Evolutionary conservation across 257 asterid species (phyloP).

Genomic region (Anisodus tanguticus): DNA sequence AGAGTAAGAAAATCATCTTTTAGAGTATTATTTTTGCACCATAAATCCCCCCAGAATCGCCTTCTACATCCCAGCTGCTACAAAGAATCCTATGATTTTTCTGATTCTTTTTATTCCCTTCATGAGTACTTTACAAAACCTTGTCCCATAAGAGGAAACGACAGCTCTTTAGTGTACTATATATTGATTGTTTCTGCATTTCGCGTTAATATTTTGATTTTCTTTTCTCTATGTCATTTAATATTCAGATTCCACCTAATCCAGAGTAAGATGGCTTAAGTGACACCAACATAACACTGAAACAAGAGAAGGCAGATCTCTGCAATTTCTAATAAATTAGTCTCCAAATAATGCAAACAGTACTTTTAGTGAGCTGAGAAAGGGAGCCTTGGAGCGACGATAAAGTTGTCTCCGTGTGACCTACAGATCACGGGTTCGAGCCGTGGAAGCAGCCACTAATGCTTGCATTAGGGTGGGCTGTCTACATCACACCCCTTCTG

Average conservation of each 20-base stretch:
- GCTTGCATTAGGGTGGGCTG: too few species aligned
- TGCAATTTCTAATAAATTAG: neutral
- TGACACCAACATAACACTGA: neutral
- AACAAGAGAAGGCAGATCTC: neutral
- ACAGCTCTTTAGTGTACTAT: neutral
- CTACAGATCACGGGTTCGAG: too few species aligned
- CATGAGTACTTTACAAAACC: neutral
- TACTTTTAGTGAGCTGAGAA: neutral
- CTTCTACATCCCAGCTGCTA: neutral
- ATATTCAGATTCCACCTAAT: neutral
- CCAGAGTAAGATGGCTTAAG: neutral
- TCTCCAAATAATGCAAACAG: neutral
- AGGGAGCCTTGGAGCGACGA: too few species aligned
- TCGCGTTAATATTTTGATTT: neutral
- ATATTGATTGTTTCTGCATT: neutral
- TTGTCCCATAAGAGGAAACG: conserved; percentile 16
- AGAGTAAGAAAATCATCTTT: neutral
- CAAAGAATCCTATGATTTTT: neutral
- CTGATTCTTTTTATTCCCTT: neutral
- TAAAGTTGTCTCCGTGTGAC: too few species aligned
- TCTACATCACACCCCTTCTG: too few species aligned
- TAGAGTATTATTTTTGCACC: neutral
- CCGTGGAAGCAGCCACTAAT: too few species aligned
- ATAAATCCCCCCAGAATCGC: neutral
- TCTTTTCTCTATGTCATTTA: neutral